Conservation (phyloP, 73 alveolate genomes). For the Uronychia setigera region DNA sequence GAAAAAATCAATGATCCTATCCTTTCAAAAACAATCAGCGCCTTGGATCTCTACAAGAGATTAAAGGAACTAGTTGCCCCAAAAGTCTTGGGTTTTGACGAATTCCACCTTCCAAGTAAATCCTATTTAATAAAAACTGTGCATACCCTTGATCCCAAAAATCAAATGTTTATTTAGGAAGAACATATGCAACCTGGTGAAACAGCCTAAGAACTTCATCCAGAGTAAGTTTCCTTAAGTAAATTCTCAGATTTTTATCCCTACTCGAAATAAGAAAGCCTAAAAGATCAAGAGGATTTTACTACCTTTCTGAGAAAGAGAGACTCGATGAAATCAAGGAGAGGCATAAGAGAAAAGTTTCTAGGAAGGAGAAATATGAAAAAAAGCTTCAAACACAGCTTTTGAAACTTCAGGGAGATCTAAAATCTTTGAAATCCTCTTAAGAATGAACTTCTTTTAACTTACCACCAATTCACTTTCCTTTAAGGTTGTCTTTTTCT, state of each 20-base stretch:
- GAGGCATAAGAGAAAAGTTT: too few species aligned
- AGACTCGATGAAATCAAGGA: background rate
- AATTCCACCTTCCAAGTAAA: background rate
- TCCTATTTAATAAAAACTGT: background rate
- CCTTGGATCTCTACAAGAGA: background rate
- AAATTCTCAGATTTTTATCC: background rate
- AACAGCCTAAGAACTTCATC: background rate
- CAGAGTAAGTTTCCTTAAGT: background rate
- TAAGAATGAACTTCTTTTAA: too few species aligned
- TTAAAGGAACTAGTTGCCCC: background rate
- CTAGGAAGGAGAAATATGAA: too few species aligned
- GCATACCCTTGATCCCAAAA: background rate
- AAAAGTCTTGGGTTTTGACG: background rate
- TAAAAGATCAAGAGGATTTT: background rate
- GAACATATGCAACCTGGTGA: background rate
- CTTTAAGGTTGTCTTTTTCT: too few species aligned
- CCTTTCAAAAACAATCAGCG: background rate
- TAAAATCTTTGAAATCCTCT: too few species aligned
- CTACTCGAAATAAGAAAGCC: background rate
- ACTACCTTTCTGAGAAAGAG: background rate
- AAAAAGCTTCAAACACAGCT: too few species aligned
- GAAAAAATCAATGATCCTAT: background rate
- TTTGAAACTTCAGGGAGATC: too few species aligned
- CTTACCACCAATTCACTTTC: too few species aligned
- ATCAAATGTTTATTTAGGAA: too few species aligned